Conservation (phyloP, 139 green algal species). For the Dunaliella sp. region DNA sequence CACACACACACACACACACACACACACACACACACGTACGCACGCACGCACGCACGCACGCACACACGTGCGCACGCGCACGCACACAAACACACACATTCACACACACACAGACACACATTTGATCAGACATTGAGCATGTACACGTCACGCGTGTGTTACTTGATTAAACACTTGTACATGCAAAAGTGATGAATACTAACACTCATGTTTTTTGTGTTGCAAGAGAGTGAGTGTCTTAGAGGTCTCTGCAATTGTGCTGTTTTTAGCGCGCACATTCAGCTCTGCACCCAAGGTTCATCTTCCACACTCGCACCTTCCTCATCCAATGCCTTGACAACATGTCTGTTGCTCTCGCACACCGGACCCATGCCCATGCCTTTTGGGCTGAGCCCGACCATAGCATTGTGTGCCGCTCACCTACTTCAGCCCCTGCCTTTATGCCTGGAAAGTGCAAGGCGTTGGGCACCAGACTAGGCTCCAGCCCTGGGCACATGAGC, state of each 20-base stretch:
- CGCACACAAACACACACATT: not conserved
- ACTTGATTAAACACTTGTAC: not conserved
- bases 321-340: too few species aligned
- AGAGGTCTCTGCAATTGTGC: too few species aligned
- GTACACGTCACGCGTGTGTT: too few species aligned
- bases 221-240: too few species aligned
- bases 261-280: not conserved
- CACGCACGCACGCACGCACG: conserved; percentile 3
- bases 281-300: not conserved
- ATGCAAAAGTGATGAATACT: not conserved
- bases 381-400: too few species aligned
- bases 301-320: not conserved
- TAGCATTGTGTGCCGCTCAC: too few species aligned
- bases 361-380: too few species aligned
- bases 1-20: conserved; percentile 6
- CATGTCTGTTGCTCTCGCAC: too few species aligned
- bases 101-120: not conserved
- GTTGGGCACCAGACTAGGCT: too few species aligned
- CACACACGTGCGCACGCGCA: conserved; percentile 8
- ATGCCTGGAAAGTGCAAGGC: too few species aligned
- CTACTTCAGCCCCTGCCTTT: too few species aligned
- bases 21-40: conserved; percentile 2
- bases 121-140: not conserved
- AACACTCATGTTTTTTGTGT: too few species aligned
- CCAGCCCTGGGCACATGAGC: not conserved